Evolutionary conservation across 352 stramenopile genomes (phyloP).

Genomic region (Pythium guiyangense): DNA sequence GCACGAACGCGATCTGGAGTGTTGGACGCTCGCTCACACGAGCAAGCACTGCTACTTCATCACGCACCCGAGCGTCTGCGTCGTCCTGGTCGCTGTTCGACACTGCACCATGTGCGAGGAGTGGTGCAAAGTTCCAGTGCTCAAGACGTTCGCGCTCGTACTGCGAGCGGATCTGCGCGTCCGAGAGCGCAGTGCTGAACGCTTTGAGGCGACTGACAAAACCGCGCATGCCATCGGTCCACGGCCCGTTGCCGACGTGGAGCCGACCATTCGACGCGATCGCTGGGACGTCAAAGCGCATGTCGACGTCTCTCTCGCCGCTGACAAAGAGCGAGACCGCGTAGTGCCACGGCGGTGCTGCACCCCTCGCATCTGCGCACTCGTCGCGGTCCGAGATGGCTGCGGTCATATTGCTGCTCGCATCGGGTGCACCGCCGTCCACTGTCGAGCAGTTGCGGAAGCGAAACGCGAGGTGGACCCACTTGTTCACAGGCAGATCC

Average conservation of each 20-base stretch:
- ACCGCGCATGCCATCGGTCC: slow-evolving; percentile 55
- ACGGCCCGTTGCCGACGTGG: slow-evolving; percentile 62
- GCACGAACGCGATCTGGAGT: slow-evolving; percentile 37
- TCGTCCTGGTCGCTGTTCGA: neutral
- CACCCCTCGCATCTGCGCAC: slow-evolving; percentile 7
- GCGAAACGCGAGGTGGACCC: slow-evolving; percentile 65
- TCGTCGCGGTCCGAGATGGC: slow-evolving; percentile 1
- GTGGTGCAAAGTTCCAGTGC: slow-evolving; percentile 22
- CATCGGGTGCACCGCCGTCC: neutral
- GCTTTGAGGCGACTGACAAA: slow-evolving; percentile 59
- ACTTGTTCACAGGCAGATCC: slow-evolving; percentile 45
- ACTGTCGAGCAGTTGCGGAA: slow-evolving; percentile 54
- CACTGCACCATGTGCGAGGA: neutral
- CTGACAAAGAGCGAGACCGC: slow-evolving; percentile 56
- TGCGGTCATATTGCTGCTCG: neutral
- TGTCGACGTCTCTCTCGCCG: slow-evolving; percentile 41
- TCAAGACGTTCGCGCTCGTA: slow-evolving; percentile 21
- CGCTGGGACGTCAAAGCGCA: slow-evolving; percentile 39
- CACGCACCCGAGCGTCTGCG: too few species aligned
- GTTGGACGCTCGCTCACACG: neutral
- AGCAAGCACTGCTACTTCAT: neutral
- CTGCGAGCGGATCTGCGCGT: slow-evolving; percentile 19
- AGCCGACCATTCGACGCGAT: slow-evolving; percentile 49
- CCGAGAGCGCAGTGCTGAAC: slow-evolving; percentile 25
- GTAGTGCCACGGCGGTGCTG: slow-evolving; percentile 29